Evolutionary conservation across 805 yeast species (phyloP), one percentile per base, ranked within the genome.

Genomic region (Candida morakotiae): DNA sequence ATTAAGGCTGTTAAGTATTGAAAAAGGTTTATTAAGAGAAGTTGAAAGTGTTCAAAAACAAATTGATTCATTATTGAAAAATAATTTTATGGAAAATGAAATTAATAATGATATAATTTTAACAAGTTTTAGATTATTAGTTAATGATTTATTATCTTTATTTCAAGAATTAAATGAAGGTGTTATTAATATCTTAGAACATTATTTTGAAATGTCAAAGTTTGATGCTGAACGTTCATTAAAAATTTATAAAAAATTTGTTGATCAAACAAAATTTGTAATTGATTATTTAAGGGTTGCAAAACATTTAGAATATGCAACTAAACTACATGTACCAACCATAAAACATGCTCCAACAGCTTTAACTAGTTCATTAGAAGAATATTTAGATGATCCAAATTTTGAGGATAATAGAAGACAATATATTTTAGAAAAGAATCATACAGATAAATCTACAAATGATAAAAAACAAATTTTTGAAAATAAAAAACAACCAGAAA

Each of bases 341-440:
- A 89, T 93, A 43, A 87, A 87, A 56, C 98, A 93, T 62, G 98
- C 98, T 1, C 97, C 97, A 16, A 89, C 97, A 2, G 93, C 95
- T 18, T 71, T 93, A 45, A 84, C 95, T 3, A 73, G 80, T 23
- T 81, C 94, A 10, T 73, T 93, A 43, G 93, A 87, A 55, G 96
- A 89, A 49, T 94, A 91, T 58, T 65, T 93, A 47, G 75, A 81
- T 46, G 97, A 91, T 54, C 87, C 89, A 7, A 81, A 82, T 48
- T 87, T 87, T 60, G 96, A 87, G 48, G 62, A 65, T 7, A 87
- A 86, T 55, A 75, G 94, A 56, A 67, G 79, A 42, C 94, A 85
- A 52, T 87, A 84, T 52, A 60, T 87, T 44, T 79, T 78, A 27
- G 91, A 85, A 50, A 80, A 76, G 58, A 71, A 66, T 35, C 68